Evolutionary conservation across 2,329 filamentous ascomycete species (phyloP), one percentile per base, ranked within the genome.

Genomic region (Magnaporthiopsis rhizophila): DNA sequence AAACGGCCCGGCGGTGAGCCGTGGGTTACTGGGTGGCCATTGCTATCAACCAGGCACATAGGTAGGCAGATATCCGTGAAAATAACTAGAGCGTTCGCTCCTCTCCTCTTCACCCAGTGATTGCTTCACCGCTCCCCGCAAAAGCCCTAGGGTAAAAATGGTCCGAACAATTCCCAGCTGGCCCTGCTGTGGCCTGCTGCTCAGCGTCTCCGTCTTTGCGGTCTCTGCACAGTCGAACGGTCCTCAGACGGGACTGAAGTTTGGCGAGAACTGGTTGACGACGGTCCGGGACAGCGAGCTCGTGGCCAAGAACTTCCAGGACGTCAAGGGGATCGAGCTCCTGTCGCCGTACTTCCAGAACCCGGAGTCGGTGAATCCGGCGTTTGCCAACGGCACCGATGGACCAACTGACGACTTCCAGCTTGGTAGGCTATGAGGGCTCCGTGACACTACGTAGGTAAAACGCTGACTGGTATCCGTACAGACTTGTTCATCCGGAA

Each of bases 281-380:
- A 50, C 56, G 3, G n/a, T 32, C 61, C 34, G 34, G 36, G 61
- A 62, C 61, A 56, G 26, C 15, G 50, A 58, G 21, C 50, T 62
- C 13, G 61, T 62, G 45, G 61, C 61, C n/a, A 32, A 56, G 24
- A 62, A 62, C 30, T 62, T 62, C 28, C 61, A 18, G 26, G 50
- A 58, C 4, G 61, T 62, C 21, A 28, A 62, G 26, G 36, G 36
- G 12, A 58, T 62, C 24, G 50, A 62, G 18, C 61, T 62, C 11
- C 36, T 62, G 28, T 62, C 61, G 3, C 61, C 61, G 0, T 45
- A 45, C 5, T 62, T 62, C 32, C 50, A 56, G 15, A 58, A 58
- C 53, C 61, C 61, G 2, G 50, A 62, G 26, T 21, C 24, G 15
- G 53, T 56, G n/a, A 24, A 50, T 1, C 50, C 38, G 26, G 61